Conservation (phyloP, 805 yeast species). For the Wickerhamiella nectarea region DNA sequence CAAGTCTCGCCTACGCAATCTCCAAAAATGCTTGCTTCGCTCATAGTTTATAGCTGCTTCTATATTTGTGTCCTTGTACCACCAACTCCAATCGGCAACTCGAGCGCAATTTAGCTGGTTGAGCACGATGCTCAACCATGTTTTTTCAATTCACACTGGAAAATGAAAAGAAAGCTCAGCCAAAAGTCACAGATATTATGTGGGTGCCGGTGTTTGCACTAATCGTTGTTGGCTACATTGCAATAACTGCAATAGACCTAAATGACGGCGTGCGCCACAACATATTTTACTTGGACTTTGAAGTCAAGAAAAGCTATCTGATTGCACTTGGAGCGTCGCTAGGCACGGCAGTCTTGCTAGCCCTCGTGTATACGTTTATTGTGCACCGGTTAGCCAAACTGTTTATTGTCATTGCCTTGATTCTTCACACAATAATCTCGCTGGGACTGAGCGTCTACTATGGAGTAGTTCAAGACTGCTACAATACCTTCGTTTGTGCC, state of each 20-base stretch:
- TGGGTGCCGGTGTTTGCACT: slow-evolving; percentile 23
- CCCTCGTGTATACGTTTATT: slow-evolving; percentile 40
- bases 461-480: slow-evolving; percentile 48
- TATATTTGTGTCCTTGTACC: no score
- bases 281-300: slow-evolving; percentile 46
- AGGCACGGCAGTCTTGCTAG: slow-evolving; percentile 44
- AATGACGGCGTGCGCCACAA: slow-evolving; percentile 47
- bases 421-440: slow-evolving; percentile 53
- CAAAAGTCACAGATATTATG: slow-evolving; percentile 13
- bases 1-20: no score
- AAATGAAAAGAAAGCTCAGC: neutral
- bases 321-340: slow-evolving; percentile 52
- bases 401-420: slow-evolving; percentile 57
- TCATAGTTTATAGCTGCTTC: no score
- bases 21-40: no score
- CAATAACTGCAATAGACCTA: slow-evolving; percentile 54
- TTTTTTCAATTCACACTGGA: neutral
- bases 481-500: neutral
- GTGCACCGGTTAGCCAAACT: slow-evolving; percentile 53
- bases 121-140: neutral
- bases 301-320: slow-evolving; percentile 55
- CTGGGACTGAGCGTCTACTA: slow-evolving; percentile 67
- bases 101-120: no score
- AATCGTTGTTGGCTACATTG: slow-evolving; percentile 51
- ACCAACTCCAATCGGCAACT: no score